phyloP scores from a whole-genome alignment of 805 yeast species.

The Kluyveromyces lactis region DNA sequence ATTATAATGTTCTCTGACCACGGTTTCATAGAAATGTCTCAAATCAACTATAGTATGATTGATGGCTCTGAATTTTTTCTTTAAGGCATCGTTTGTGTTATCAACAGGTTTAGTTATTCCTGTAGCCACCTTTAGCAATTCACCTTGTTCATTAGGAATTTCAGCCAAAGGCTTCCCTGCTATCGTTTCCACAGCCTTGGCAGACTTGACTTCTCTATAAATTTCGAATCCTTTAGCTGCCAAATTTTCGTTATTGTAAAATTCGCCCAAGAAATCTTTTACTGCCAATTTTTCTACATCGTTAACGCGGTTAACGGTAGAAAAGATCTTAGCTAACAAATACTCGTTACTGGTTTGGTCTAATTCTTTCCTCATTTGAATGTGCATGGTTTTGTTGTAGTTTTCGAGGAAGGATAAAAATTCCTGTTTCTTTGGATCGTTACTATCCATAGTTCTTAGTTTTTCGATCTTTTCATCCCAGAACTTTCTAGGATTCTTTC shows the following conservation, averaged over 20 bases:
- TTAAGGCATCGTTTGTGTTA: slow-evolving; percentile 17
- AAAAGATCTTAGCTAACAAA: slow-evolving; percentile 38
- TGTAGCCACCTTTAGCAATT: slow-evolving; percentile 10
- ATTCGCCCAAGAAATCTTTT: slow-evolving; percentile 30
- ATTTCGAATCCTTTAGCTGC: slow-evolving; percentile 16
- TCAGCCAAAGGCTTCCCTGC: background rate
- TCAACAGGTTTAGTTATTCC: slow-evolving; percentile 15
- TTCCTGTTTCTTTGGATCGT: slow-evolving; percentile 19
- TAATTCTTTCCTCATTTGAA: slow-evolving; percentile 16
- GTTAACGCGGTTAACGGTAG: slow-evolving; percentile 14
- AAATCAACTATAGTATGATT: slow-evolving; percentile 21
- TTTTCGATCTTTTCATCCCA: slow-evolving; percentile 23
- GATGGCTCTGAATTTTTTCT: slow-evolving; percentile 20
- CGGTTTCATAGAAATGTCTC: slow-evolving; percentile 25
- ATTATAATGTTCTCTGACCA: slow-evolving; percentile 19
- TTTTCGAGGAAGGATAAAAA: slow-evolving; percentile 18
- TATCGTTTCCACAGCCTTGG: slow-evolving; percentile 6
- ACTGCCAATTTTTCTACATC: slow-evolving; percentile 17
- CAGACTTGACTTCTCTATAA: slow-evolving; percentile 19
- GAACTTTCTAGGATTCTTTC: slow-evolving; percentile 33
- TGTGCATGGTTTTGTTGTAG: slow-evolving; percentile 19
- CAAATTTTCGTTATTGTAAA: slow-evolving; percentile 26
- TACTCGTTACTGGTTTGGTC: slow-evolving; percentile 37
- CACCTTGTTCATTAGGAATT: slow-evolving; percentile 10
- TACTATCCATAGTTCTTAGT: slow-evolving; percentile 16